Base-by-base conservation (phyloP, 2,329 filamentous ascomycete species). In the Aspergillus pseudoterreus region DNA sequence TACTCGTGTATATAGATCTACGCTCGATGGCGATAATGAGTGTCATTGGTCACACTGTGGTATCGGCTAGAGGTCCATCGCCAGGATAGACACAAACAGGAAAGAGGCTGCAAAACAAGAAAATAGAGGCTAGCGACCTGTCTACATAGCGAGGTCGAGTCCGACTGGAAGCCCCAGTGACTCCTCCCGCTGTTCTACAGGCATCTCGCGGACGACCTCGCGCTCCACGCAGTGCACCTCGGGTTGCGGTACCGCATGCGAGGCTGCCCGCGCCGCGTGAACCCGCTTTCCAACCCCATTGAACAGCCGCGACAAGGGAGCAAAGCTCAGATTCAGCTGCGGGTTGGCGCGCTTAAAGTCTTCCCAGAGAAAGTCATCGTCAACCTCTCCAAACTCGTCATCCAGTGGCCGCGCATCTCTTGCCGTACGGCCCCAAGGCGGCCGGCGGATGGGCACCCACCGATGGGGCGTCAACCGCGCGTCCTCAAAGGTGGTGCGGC, bases 301-400 rank as follows among this genome's bases (percentile, higher is more conserved):
- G 27, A 64, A 57, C 11, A 66, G 51, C 22, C 57, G 57, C 9
- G 32, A 50, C 12, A 66, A 32, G 2, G 62, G 50, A 4, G 51
- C 49, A 38, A 17, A 24, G 4, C 48, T 22, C 10, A 59, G 46
- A 11, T 53, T 43, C n/a, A 53, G 41, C 2, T 32, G 43, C 3
- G 56, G 43, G 5, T 43, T 46, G 19, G 27, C 15, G 19, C 42
- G 24, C 22, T 46, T 46, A 22, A 56, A 53, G 4, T 24, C 14
- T 19, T 50, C 46, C 64, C 63, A 66, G 44, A 66, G 45, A 48
- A 57, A 55, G 19, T 61, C 62, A 49, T 68, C 63, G 2, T 62
- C 62, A 14, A 62, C n/a, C 21, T 64, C 56, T 10, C 68, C 43
- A 8, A 51, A 30, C 17, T 59, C 53, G 8, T 57, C 38, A 15